phyloP scores from a whole-genome alignment of 371 early-diverging fungal species.

The Actinomucor elegans region DNA sequence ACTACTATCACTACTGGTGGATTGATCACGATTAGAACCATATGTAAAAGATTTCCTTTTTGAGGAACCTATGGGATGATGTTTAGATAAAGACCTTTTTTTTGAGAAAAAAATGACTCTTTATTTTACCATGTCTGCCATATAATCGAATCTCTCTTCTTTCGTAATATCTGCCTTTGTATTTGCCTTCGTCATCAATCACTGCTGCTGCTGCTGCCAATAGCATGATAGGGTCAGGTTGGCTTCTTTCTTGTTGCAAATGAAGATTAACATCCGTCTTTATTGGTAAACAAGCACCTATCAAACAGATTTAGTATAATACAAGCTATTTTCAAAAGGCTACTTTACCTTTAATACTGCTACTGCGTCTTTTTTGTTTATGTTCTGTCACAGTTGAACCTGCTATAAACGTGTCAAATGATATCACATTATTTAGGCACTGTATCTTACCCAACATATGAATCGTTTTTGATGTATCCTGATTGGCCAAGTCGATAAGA shows the following conservation, averaged over 20 bases:
- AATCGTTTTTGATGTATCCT: slow-evolving; percentile 22
- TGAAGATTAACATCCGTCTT: slow-evolving; percentile 17
- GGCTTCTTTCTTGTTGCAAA: slow-evolving; percentile 12
- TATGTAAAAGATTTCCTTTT: slow-evolving; percentile 20
- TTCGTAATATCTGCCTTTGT: slow-evolving; percentile 21
- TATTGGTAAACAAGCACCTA: slow-evolving; percentile 18
- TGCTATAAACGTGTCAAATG: too few species aligned
- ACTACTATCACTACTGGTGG: too few species aligned
- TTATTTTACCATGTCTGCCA: slow-evolving; percentile 16
- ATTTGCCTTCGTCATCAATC: slow-evolving; percentile 29
- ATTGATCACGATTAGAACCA: slow-evolving; percentile 3
- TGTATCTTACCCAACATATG: too few species aligned
- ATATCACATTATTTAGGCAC: too few species aligned
- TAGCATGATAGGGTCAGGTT: slow-evolving; percentile 49
- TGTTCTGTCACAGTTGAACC: too few species aligned
- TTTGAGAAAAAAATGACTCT: background rate
- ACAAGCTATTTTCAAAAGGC: too few species aligned
- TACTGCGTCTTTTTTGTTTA: too few species aligned
- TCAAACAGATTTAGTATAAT: background rate
- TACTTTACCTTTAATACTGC: too few species aligned
- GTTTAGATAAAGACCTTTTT: too few species aligned
- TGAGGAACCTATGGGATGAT: slow-evolving; percentile 7
- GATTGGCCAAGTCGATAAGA: slow-evolving; percentile 32
- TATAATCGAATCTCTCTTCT: slow-evolving; percentile 25
- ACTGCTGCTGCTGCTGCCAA: slow-evolving; percentile 50